Base-by-base conservation (phyloP, 2,329 filamentous ascomycete genomes). In the Arthrobotrys megalospora region DNA sequence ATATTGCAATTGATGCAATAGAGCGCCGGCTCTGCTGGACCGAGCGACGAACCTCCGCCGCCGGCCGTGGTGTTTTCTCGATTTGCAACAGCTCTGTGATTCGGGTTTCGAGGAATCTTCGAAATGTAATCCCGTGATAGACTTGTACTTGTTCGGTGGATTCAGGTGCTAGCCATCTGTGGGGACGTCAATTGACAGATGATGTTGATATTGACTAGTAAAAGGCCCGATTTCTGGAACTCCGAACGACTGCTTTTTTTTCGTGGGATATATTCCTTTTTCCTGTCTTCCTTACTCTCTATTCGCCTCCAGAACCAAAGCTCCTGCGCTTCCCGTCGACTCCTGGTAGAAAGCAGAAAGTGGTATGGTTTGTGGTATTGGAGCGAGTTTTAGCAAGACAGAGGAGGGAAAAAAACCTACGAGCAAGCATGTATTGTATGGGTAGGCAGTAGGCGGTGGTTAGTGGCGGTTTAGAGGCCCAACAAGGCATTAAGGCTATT, bases 181-280 rank as follows among this genome's bases (percentile, higher is more conserved):
- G 55, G 55, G 55, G 34, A 43, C 34, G 24, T 52, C 3, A 28
- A 11, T 50, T 63, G 64, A 69, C 65, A 64, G 60, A 43, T 47
- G 68, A 65, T 67, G 73, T 77, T 52, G 73, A 71, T 71, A 63
- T 67, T 67, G 67, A 45, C 75, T 62, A 24, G 62, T 68, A 47
- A 28, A 52, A 67, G 10, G n/a, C 32, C 48, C 52, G 72, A 68
- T 52, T 63, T 66, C 67, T 62, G 24, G 75, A 53, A 72, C 55
- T 34, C 73, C 48, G 67, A 62, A 32, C 32, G 67, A 72, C 36
- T 55, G 24, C 5, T 28, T 28, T 43, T 53, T 64, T 62, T 67
- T 47, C 53, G 62, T 72, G 67, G 75, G 19, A 58, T 36, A 71
- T 71, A 71, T 71, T 72, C 19, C 67, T 78, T 68, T 72, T 72